phyloP scores from a whole-genome alignment of 1,139 yeast genomes.

The Kluyveromyces sp. region DNA sequence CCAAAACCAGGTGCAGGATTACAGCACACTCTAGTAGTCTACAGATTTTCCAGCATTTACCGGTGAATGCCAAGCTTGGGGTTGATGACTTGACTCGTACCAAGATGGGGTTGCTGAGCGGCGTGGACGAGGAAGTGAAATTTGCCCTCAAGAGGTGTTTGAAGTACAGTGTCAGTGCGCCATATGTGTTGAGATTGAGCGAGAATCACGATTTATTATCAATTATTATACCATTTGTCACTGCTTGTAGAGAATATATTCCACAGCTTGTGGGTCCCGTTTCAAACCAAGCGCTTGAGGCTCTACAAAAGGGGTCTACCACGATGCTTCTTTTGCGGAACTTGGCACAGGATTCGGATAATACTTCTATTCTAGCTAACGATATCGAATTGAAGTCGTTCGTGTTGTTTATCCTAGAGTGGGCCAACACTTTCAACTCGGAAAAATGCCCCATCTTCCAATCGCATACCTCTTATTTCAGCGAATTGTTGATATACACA shows the following conservation, averaged over 20 bases:
- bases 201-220: conserved; percentile 23
- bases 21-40: conserved; percentile 26
- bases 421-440: conserved; percentile 20
- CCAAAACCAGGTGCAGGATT: conserved; percentile 16
- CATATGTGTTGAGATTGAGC: conserved; percentile 27
- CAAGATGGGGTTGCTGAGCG: conserved; percentile 49
- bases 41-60: conserved; percentile 27
- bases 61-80: conserved; percentile 36
- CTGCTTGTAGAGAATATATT: conserved; percentile 17
- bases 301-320: conserved; percentile 26
- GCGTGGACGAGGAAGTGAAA: conserved; percentile 46
- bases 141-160: conserved; percentile 44
- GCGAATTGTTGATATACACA: conserved; percentile 61
- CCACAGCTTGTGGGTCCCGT: conserved; percentile 21
- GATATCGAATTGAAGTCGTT: conserved; percentile 42
- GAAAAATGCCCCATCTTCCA: conserved; percentile 19
- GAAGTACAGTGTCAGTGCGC: conserved; percentile 30
- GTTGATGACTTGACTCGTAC: conserved; percentile 49
- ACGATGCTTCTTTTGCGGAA: conserved; percentile 58
- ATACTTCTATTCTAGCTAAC: conserved; percentile 72
- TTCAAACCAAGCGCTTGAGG: conserved; percentile 13
- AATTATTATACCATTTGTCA: conserved; percentile 20
- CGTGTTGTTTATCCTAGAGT: conserved; percentile 22
- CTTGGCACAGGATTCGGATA: conserved; percentile 70
- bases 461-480: conserved; percentile 31